These are phyloP conservation scores for Monilinia laxa DNA, from an alignment of 2,329 filamentous ascomycete species.

Conservation along the genomic window DNA sequence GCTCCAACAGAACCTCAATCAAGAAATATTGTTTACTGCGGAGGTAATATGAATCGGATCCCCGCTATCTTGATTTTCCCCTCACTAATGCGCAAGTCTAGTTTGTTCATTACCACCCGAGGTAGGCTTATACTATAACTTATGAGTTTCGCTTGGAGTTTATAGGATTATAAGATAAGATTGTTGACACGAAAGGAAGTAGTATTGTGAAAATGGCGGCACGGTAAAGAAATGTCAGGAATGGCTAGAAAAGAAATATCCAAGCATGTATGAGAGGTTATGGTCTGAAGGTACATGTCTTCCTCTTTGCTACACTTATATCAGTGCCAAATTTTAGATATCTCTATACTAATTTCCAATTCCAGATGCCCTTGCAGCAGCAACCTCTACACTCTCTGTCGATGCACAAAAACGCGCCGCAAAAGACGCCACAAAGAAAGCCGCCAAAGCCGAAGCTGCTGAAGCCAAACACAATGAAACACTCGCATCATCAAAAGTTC, in stretches of 20 bases:
- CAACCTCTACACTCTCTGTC: constrained; percentile 80
- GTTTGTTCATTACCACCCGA: constrained; percentile 66
- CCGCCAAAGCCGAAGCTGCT: constrained; percentile 84
- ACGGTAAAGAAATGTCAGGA: constrained; percentile 96
- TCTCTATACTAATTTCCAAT: background rate
- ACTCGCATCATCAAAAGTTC: constrained; percentile 77
- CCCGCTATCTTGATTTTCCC: constrained; percentile 26
- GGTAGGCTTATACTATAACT: constrained; percentile 45
- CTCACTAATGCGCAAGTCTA: constrained; percentile 38
- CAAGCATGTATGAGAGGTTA: constrained; percentile 71
- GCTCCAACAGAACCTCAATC: constrained; percentile 38
- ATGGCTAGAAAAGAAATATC: constrained; percentile 79
- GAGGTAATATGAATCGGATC: constrained; percentile 34
- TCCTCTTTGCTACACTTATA: background rate
- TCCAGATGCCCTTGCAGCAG: constrained; percentile 75
- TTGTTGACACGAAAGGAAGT: constrained; percentile 35
- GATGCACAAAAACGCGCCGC: constrained; percentile 92
- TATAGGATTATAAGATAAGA: background rate
- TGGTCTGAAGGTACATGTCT: constrained; percentile 74
- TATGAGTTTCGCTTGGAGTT: background rate
- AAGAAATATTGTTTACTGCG: constrained; percentile 40
- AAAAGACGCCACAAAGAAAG: constrained; percentile 96
- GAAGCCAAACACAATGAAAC: constrained; percentile 78
- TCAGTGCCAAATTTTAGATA: background rate
- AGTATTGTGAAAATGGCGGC: constrained; percentile 99